phyloP scores from a whole-genome alignment of 257 asterid genomes.

The Nicotiana attenuata region DNA sequence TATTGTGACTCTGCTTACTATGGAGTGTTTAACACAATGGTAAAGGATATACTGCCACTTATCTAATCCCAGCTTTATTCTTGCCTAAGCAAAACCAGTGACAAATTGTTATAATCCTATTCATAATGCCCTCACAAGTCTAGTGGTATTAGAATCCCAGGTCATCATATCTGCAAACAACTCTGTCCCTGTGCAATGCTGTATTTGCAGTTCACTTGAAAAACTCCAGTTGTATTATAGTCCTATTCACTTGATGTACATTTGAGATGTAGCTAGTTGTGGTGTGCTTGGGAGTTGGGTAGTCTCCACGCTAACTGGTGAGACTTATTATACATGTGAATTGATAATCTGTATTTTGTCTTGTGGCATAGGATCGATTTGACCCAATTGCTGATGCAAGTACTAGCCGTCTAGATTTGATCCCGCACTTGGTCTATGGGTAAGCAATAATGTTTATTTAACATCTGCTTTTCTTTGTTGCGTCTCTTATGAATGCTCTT shows the following conservation, averaged over 20 bases:
- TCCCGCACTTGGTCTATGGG: slow-evolving; percentile 85
- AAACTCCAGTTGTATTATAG: neutral
- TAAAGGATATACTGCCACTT: too few species aligned
- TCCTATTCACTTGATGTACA: neutral
- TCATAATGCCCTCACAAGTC: neutral
- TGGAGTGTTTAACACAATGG: too few species aligned
- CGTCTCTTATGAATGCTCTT: neutral
- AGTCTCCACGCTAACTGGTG: neutral
- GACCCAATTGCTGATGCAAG: slow-evolving; percentile 78
- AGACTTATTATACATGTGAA: neutral
- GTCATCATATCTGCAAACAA: neutral
- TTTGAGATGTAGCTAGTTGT: neutral
- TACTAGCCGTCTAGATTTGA: slow-evolving; percentile 63
- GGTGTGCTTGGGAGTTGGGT: neutral
- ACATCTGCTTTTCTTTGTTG: neutral
- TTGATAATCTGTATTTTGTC: neutral
- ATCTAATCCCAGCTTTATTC: too few species aligned
- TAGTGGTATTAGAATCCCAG: neutral
- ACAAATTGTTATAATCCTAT: neutral
- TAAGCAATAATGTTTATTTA: slow-evolving; percentile 21
- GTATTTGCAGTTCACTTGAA: neutral
- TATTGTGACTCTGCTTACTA: too few species aligned
- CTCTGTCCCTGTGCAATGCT: neutral
- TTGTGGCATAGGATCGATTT: slow-evolving; percentile 61
- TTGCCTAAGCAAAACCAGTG: too few species aligned